Evolutionary conservation across 2,329 filamentous ascomycete species (phyloP).

Genomic region (Beauveria sp.): DNA sequence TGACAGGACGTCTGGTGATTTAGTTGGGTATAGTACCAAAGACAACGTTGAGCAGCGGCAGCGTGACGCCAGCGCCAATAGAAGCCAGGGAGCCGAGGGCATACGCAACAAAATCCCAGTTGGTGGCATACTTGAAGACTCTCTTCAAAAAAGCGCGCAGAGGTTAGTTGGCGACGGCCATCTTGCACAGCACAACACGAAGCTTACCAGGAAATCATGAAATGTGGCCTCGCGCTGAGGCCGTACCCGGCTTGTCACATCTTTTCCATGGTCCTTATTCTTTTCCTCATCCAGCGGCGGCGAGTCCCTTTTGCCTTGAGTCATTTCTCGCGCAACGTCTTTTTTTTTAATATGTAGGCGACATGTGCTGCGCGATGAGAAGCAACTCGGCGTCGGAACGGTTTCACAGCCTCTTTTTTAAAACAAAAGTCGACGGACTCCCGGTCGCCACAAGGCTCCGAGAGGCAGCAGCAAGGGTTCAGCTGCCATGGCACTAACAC

Average conservation of each 20-base stretch:
- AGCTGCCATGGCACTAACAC: conserved; percentile 16
- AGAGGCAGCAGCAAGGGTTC: not conserved
- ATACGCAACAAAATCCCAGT: conserved; percentile 43
- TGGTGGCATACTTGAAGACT: conserved; percentile 47
- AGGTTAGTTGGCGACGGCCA: not conserved
- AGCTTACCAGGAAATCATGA: conserved; percentile 30
- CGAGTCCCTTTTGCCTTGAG: not conserved
- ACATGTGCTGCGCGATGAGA: not conserved
- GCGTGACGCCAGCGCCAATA: conserved; percentile 44
- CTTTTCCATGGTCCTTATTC: conserved; percentile 17
- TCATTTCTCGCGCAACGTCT: not conserved
- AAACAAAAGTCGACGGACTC: not conserved
- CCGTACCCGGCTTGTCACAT: conserved; percentile 9
- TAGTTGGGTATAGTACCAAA: conserved; percentile 36
- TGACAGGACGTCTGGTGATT: not conserved
- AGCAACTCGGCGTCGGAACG: not conserved
- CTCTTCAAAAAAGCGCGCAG: conserved; percentile 23
- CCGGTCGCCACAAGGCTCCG: not conserved
- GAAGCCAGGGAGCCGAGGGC: conserved; percentile 39
- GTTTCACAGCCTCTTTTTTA: not conserved
- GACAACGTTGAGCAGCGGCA: conserved; percentile 53
- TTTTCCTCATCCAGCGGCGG: not conserved
- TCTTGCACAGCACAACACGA: conserved; percentile 9
- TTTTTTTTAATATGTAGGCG: not conserved
- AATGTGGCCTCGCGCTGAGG: conserved; percentile 35